phyloP scores from a whole-genome alignment of 169 alveolate species.

The Eimeria necatrix region DNA sequence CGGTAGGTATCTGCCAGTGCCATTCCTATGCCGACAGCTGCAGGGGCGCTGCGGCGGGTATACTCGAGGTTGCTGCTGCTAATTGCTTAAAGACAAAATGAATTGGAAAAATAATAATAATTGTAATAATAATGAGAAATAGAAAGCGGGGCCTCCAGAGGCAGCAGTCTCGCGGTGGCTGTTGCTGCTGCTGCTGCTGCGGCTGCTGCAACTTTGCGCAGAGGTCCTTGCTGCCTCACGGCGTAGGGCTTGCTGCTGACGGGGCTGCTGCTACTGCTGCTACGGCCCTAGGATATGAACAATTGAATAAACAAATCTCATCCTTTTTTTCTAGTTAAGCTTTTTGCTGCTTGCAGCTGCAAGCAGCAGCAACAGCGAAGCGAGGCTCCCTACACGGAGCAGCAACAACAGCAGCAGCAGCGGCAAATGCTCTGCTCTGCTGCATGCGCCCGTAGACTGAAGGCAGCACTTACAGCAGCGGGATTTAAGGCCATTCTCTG shows the following conservation, averaged over 20 bases:
- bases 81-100: background rate
- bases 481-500: background rate
- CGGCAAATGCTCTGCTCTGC: background rate
- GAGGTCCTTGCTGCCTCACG: conserved; percentile 39
- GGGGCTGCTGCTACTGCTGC: conserved; percentile 56
- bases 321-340: background rate
- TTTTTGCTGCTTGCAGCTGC: background rate
- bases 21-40: too few relatives aligned
- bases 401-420: conserved; percentile 46
- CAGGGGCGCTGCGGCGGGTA: too few relatives aligned
- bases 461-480: background rate
- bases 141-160: background rate
- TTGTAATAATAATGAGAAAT: background rate
- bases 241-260: conserved; percentile 49
- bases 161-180: background rate
- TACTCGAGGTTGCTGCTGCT: too few relatives aligned
- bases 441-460: conserved; percentile 43
- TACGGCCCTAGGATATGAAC: background rate
- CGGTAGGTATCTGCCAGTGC: too few relatives aligned
- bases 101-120: too few relatives aligned
- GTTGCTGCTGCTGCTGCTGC: conserved; percentile 57
- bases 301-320: background rate
- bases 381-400: background rate
- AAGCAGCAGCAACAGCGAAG: conserved; percentile 44
- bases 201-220: conserved; percentile 31